Evolutionary conservation across 192 early-diverging fungal genomes (phyloP), one percentile per base, ranked within the genome.

Genomic region (Mortierella claussenii): DNA sequence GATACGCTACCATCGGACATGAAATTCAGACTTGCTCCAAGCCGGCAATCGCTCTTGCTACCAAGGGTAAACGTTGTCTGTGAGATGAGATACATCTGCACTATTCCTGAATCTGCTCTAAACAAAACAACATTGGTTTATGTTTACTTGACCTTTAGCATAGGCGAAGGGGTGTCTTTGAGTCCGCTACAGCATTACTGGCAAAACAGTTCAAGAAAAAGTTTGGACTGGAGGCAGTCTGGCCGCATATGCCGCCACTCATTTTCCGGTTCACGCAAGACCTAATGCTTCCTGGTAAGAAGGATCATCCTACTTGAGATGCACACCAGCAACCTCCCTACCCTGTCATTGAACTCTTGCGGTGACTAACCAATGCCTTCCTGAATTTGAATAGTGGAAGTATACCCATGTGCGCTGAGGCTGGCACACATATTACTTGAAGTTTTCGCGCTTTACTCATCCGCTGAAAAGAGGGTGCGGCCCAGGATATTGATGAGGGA

Each of bases 261-360:
- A 31, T 76, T 4, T 55, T 50, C n/a, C 63, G 73, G 4, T 76
- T 67, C 36, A 40, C 50, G 0, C 63, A 76, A 17, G 58, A 76
- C 17, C 51, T 76, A 6, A 67, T 67, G 73, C 36, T 76, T 17
- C 73, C 73, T 30, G 58, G 73, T 76, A 67, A 55, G 55, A 6
- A 40, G n/a, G n/a, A n/a, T n/a, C n/a, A n/a, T n/a, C n/a, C n/a
- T n/a, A n/a, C n/a, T n/a, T n/a, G n/a, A n/a, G n/a, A n/a, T n/a
- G n/a, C n/a, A n/a, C n/a, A n/a, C n/a, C n/a, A n/a, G n/a, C n/a
- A n/a, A n/a, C n/a, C n/a, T n/a, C n/a, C n/a, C n/a, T n/a, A n/a
- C n/a, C n/a, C n/a, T n/a, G n/a, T n/a, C n/a, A n/a, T n/a, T n/a
- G n/a, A n/a, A n/a, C n/a, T n/a, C 4, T 20, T 8, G 46, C 13